Percentiles rank a stretch among this genome's conserved stretches.
phyloP scores from a whole-genome alignment of 2,329 filamentous ascomycete genomes.

The Dactylonectria estremocensis region DNA sequence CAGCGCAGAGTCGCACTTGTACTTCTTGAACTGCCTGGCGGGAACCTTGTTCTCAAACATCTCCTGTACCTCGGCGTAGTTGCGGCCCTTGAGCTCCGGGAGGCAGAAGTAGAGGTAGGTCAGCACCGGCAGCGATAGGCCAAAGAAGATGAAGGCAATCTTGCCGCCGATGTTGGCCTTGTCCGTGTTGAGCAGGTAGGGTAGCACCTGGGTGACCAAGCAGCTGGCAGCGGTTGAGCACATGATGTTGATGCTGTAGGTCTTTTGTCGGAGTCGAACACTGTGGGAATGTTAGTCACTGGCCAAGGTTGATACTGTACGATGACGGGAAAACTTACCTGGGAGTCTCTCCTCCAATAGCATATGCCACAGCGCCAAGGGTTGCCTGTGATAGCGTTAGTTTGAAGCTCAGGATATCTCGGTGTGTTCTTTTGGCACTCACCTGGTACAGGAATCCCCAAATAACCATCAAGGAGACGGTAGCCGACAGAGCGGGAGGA shows the following conservation, averaged over 20 bases:
- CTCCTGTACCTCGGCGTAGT: constrained; percentile 39
- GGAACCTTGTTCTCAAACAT: constrained; percentile 38
- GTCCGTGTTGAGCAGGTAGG: constrained; percentile 48
- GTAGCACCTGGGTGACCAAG: constrained; percentile 49
- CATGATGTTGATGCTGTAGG: constrained; percentile 54
- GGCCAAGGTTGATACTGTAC: no score
- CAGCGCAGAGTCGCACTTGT: constrained; percentile 32
- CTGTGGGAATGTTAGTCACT: constrained; percentile 15
- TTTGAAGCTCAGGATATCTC: not conserved
- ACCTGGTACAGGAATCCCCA: constrained; percentile 50
- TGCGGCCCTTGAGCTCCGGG: constrained; percentile 53
- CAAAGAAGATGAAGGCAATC: constrained; percentile 53
- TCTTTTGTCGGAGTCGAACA: constrained; percentile 51
- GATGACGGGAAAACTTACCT: constrained; percentile 28
- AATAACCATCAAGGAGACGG: constrained; percentile 49
- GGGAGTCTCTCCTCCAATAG: constrained; percentile 50
- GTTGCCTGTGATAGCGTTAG: constrained; percentile 35
- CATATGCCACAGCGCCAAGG: constrained; percentile 50
- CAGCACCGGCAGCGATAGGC: constrained; percentile 48
- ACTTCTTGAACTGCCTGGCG: constrained; percentile 35
- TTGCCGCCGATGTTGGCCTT: constrained; percentile 53
- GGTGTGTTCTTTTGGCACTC: not conserved
- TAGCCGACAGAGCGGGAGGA: constrained; percentile 38
- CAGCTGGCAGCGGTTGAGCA: constrained; percentile 49
- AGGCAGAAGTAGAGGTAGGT: constrained; percentile 53